These are phyloP conservation scores for Meira nashicola DNA, from an alignment of 1,284 basidiomycete species.

Conservation along the genomic window DNA sequence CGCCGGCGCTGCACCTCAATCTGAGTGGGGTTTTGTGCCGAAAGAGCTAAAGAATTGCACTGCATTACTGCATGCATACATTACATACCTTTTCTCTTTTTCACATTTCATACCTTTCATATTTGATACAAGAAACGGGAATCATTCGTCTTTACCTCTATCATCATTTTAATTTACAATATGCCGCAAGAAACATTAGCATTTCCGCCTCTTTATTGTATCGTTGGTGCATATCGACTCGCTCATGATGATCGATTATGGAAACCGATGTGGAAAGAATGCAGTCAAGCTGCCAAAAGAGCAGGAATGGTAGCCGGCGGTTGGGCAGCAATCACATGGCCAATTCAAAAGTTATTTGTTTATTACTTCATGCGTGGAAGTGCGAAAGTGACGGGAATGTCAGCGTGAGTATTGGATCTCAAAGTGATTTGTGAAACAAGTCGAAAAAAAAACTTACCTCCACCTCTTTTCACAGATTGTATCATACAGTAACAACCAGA, in stretches of 20 bases:
- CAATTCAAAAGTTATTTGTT: slow-evolving; percentile 40
- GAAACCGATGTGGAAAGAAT: slow-evolving; percentile 47
- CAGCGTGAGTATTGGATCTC: slow-evolving; percentile 3
- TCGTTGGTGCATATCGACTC: slow-evolving; percentile 48
- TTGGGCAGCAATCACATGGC: slow-evolving; percentile 43
- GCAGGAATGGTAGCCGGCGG: slow-evolving; percentile 23
- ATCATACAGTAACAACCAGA: slow-evolving; percentile 20
- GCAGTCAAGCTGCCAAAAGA: slow-evolving; percentile 29
- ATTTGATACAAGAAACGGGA: no score
- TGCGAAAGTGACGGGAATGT: slow-evolving; percentile 29
- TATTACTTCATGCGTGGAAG: slow-evolving; percentile 40
- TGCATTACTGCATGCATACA: no score
- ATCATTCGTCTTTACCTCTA: not conserved
- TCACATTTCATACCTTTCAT: no score
- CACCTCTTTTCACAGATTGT: slow-evolving; percentile 16
- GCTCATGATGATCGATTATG: slow-evolving; percentile 39
- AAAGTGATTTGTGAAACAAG: not conserved
- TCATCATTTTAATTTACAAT: not conserved
- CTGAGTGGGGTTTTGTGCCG: no score
- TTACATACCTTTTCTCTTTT: no score
- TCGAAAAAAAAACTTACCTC: not conserved
- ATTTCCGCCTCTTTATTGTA: slow-evolving; percentile 43
- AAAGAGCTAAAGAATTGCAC: no score
- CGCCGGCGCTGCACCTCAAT: no score
- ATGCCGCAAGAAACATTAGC: slow-evolving; percentile 50